Evolutionary conservation across 2,329 filamentous ascomycete genomes (phyloP).

Genomic region (Cladobotryum protrusum): DNA sequence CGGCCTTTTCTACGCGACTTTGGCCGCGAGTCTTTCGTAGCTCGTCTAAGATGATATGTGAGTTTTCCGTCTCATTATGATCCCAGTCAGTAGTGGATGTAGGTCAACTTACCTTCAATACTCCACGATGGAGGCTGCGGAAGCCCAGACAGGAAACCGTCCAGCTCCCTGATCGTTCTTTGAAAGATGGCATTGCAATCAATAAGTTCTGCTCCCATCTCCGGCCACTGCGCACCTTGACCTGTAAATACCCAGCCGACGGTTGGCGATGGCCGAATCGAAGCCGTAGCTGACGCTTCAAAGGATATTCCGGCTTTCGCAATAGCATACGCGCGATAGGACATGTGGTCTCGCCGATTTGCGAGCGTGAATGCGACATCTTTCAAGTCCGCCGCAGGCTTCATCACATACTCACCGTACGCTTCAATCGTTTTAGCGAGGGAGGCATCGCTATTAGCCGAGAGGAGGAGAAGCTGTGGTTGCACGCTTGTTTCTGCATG

Average conservation of each 20-base stretch:
- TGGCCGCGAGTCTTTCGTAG: constrained; percentile 8
- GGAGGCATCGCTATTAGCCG: not conserved
- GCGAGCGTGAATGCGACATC: constrained; percentile 3
- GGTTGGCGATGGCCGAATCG: not conserved
- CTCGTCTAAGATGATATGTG: constrained; percentile 10
- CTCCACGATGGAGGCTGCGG: constrained; percentile 10
- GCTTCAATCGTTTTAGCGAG: not conserved
- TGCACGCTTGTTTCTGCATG: too few relatives aligned
- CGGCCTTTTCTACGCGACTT: constrained; percentile 14
- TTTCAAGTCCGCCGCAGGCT: not conserved
- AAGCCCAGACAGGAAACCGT: constrained; percentile 9
- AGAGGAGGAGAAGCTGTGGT: not conserved
- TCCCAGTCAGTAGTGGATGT: too few relatives aligned
- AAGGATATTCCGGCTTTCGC: not conserved
- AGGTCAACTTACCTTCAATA: constrained; percentile 10
- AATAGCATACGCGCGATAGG: constrained; percentile 21
- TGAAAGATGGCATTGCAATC: constrained; percentile 6
- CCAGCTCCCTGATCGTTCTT: constrained; percentile 5
- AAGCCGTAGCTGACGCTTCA: not conserved
- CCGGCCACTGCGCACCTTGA: constrained; percentile 31
- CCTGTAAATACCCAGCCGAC: constrained; percentile 26
- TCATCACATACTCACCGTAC: not conserved
- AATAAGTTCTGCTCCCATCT: constrained; percentile 23
- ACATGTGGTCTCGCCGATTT: constrained; percentile 23
- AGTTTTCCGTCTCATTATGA: too few relatives aligned